Percentiles rank a stretch among this genome's conserved stretches.
phyloP scores from a whole-genome alignment of 2,329 filamentous ascomycete genomes.

The Dryadomyces sulphureus region DNA sequence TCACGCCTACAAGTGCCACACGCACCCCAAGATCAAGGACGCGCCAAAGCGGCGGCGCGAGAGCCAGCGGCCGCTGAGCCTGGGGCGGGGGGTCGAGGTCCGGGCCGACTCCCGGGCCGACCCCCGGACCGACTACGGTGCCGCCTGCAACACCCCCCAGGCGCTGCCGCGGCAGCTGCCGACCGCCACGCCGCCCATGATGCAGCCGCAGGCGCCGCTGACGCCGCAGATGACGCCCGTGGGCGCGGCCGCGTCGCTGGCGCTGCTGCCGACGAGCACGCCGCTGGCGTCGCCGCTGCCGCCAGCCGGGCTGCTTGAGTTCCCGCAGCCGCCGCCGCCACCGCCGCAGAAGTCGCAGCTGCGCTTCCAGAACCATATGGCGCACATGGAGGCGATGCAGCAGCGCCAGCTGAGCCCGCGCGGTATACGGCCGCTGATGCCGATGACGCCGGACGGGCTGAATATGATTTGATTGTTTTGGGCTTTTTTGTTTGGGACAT shows the following conservation, averaged over 20 bases:
- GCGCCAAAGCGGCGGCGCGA: constrained; percentile 53
- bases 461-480: constrained; percentile 24
- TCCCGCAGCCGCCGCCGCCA: constrained; percentile 14
- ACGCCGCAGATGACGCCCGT: constrained; percentile 30
- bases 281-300: neutral
- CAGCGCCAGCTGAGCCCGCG: constrained; percentile 14
- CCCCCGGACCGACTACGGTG: too few species aligned
- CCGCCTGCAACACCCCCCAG: constrained; percentile 1
- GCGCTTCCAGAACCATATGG: constrained; percentile 10
- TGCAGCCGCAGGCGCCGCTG: constrained; percentile 10
- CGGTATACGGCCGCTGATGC: constrained; percentile 12
- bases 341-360: constrained; percentile 16
- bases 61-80: constrained; percentile 25
- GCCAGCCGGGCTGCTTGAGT: neutral
- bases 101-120: constrained; percentile 6
- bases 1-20: constrained; percentile 76
- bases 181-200: neutral
- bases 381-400: constrained; percentile 12
- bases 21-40: constrained; percentile 57
- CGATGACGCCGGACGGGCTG: constrained; percentile 20
- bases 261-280: neutral
- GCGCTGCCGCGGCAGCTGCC: neutral
- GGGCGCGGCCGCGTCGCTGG: neutral
- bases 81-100: neutral
- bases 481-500: neutral